Base-by-base conservation (phyloP, 164 flowering plant species). In the Vitis rupestris region DNA sequence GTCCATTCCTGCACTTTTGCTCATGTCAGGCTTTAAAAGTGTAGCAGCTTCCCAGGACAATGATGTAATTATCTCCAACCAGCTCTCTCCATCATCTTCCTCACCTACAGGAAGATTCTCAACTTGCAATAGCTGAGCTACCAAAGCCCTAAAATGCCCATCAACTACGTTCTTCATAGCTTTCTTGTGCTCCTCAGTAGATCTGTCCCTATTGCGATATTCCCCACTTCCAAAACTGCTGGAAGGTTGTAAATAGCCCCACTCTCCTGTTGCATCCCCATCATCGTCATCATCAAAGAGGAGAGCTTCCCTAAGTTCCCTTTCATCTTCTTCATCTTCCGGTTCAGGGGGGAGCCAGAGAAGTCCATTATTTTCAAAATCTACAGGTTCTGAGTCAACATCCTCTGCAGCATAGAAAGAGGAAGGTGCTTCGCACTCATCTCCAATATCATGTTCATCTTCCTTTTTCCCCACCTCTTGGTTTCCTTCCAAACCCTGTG, bases 261-360 rank as follows among this genome's bases (percentile, higher is more conserved):
- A 92, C 59, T 93, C 99, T 30, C 93, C 97, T 13, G 87, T 63
- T 37, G 85, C 87, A 82, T 79, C 87, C 10, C 80, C 93, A 49
- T 86, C 90, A 65, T 87, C 94, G 15, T 91, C 97, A 59, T 93
- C 98, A 81, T 91, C 96, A 77, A 81, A 86, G 16, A 86, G 51
- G 64, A 70, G 63, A 62, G 72, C 80, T 80, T 92, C 97, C 68
- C 79, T 81, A 62, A 71, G 79, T 80, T 92, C 97, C 68, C 79
- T 81, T 59, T 93, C 98, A 81, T 92, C 99, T 71, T 93, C 97
- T 83, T 84, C 93, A 76, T 93, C 91, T 82, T 93, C 98, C 54
- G 99, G 99, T 51, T 88, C 97, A 57, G 99, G 99, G 23, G 97
- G 99, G 58, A 93, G 83, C 99, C 99, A 96, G 10, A 96, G 85